Conservation (phyloP, 192 early-diverging fungal genomes). For the Coemansia guatemalensis region DNA sequence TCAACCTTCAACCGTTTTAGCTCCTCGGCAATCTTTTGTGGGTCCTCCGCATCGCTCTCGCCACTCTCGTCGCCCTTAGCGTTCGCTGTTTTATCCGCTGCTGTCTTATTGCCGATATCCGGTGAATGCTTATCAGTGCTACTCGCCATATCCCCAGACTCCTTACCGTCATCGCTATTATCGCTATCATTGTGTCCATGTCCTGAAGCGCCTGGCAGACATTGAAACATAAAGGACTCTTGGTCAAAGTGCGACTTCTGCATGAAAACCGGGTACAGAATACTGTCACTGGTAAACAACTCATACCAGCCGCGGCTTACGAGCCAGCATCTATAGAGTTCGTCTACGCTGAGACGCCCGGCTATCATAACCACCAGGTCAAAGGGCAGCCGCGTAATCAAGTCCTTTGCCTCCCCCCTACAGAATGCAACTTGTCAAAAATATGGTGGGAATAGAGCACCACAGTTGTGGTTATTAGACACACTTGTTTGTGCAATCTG, state of each 20-base stretch:
- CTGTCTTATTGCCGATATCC: neutral
- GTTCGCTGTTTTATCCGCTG: neutral
- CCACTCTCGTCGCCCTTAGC: neutral
- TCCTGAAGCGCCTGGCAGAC: constrained; percentile 25
- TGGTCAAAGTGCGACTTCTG: constrained; percentile 51
- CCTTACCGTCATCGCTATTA: neutral
- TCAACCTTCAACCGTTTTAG: neutral
- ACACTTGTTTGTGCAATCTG: neutral
- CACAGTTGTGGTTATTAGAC: neutral
- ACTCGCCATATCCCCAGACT: neutral
- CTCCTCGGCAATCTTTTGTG: neutral
- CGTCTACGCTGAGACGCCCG: constrained; percentile 13
- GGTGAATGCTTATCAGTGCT: neutral
- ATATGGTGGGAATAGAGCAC: neutral
- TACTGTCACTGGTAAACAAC: constrained; percentile 27
- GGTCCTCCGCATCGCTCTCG: constrained; percentile 1
- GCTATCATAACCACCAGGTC: constrained; percentile 39
- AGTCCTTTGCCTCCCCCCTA: constrained; percentile 15
- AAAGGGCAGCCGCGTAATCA: constrained; percentile 42
- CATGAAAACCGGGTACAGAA: constrained; percentile 23
- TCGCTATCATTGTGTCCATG: constrained; percentile 6
- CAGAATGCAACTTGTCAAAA: constrained; percentile 3
- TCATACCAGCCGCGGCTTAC: constrained; percentile 32
- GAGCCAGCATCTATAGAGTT: constrained; percentile 38
- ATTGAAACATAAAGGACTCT: constrained; percentile 43